Percentiles rank a stretch among this genome's conserved stretches.
These are phyloP conservation scores for Geranium incanum DNA, from an alignment of 441 rosid genomes.

Conservation along the genomic window DNA sequence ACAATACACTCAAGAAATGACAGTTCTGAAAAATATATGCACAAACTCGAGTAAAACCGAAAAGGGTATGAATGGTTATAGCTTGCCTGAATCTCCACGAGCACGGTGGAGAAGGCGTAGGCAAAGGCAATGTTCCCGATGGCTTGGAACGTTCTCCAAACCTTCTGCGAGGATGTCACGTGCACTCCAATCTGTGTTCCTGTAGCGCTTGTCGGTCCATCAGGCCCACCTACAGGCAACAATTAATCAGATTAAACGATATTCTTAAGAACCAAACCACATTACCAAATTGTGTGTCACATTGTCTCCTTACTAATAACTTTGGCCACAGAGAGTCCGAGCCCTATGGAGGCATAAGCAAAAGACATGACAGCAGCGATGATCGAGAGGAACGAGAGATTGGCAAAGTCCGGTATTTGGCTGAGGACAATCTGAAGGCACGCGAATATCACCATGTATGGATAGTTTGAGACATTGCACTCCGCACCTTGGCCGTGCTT, in stretches of 20 bases:
- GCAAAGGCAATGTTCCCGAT: conserved; percentile 81
- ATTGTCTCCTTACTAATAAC: conserved; percentile 38
- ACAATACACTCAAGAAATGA: too few relatives aligned
- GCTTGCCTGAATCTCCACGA: conserved; percentile 75
- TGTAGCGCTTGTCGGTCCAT: conserved; percentile 42
- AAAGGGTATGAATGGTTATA: neutral
- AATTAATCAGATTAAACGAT: neutral
- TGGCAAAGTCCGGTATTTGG: conserved; percentile 78
- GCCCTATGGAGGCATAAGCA: conserved; percentile 61
- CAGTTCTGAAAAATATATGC: too few relatives aligned
- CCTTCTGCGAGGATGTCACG: conserved; percentile 60
- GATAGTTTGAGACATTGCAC: conserved; percentile 54
- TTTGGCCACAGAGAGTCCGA: conserved; percentile 72
- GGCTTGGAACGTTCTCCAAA: conserved; percentile 77
- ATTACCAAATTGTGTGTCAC: neutral
- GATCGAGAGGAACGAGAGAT: conserved; percentile 87
- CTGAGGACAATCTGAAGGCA: conserved; percentile 59
- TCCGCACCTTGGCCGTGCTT: conserved; percentile 50
- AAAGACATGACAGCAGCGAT: conserved; percentile 82
- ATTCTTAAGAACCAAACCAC: neutral
- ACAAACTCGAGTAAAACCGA: too few relatives aligned
- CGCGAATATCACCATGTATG: conserved; percentile 64
- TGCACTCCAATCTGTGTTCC: conserved; percentile 62
- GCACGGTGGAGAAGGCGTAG: conserved; percentile 67
- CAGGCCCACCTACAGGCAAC: conserved; percentile 23